Evolutionary conservation across 352 stramenopile genomes (phyloP).

Genomic region (Globisporangium parvum): DNA sequence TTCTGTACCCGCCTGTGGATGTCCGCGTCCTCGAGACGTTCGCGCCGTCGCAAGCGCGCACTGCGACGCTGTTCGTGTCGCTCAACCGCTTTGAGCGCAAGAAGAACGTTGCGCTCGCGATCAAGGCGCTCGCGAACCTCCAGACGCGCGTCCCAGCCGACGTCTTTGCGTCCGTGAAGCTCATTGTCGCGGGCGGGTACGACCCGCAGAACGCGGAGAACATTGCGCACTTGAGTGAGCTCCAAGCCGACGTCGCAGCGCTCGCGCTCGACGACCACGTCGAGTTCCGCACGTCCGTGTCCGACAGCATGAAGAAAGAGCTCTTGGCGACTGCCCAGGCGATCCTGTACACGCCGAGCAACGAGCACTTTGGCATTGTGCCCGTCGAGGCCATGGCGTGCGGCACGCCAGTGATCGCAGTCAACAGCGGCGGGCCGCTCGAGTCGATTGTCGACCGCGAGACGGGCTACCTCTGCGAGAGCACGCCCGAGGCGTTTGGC

Average conservation of each 20-base stretch:
- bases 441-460: slow-evolving; percentile 92
- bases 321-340: slow-evolving; percentile 82
- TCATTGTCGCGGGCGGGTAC: slow-evolving; percentile 95
- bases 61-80: slow-evolving; percentile 87
- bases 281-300: slow-evolving; percentile 87
- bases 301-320: slow-evolving; percentile 79
- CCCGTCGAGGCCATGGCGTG: slow-evolving; percentile 97
- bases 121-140: slow-evolving; percentile 73
- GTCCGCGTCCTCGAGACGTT: slow-evolving; percentile 57
- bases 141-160: slow-evolving; percentile 28
- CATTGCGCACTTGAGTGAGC: slow-evolving; percentile 90
- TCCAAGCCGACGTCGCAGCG: slow-evolving; percentile 71
- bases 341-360: slow-evolving; percentile 95
- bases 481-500: slow-evolving; percentile 49
- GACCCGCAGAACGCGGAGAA: slow-evolving; percentile 96
- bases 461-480: slow-evolving; percentile 80
- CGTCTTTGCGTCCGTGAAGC: slow-evolving; percentile 48
- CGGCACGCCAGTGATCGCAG: slow-evolving; percentile 91
- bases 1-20: slow-evolving; percentile 95
- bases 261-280: slow-evolving; percentile 57
- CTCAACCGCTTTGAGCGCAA: slow-evolving; percentile 99
- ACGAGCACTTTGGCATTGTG: slow-evolving; percentile 99
- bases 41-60: slow-evolving; percentile 22
- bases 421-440: slow-evolving; percentile 92
- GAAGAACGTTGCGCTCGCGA: slow-evolving; percentile 93